These are phyloP conservation scores for Penicillium janthinellum DNA, from an alignment of 2,329 filamentous ascomycete species.

Conservation along the genomic window DNA sequence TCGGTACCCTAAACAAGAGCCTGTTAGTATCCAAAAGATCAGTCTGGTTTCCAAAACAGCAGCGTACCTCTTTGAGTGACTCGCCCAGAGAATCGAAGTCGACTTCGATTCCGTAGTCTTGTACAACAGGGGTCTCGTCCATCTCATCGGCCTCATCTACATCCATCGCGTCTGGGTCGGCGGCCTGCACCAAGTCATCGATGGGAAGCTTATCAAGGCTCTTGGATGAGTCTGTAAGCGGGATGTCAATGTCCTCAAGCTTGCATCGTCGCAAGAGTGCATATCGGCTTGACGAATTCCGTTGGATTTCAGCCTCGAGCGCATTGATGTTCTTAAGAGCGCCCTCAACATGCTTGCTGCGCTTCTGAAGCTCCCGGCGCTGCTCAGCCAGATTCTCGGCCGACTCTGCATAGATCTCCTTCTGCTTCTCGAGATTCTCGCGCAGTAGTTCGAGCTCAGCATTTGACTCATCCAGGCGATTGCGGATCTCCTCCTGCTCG, in stretches of 20 bases:
- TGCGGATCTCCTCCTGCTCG: conserved; percentile 74
- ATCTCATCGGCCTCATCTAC: conserved; percentile 67
- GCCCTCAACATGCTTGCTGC: conserved; percentile 78
- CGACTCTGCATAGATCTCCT: conserved; percentile 67
- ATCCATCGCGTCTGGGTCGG: conserved; percentile 89
- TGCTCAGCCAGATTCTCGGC: conserved; percentile 76
- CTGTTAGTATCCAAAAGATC: conserved; percentile 13
- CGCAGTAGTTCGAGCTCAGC: conserved; percentile 76
- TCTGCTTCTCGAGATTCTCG: conserved; percentile 70
- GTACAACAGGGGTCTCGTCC: conserved; percentile 64
- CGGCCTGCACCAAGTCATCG: conserved; percentile 72
- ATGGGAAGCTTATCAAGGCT: conserved; percentile 80
- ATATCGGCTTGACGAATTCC: conserved; percentile 81
- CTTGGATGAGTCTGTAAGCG: conserved; percentile 70
- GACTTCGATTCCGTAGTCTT: conserved; percentile 89
- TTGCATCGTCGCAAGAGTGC: conserved; percentile 84
- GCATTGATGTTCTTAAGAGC: conserved; percentile 72
- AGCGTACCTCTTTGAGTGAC: conserved; percentile 72
- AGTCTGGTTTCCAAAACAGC: background rate
- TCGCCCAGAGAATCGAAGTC: conserved; percentile 82
- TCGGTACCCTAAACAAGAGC: conserved; percentile 60
- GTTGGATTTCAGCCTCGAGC: conserved; percentile 84
- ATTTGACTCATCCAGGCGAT: conserved; percentile 69
- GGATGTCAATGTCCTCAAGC: conserved; percentile 87
- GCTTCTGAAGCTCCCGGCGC: conserved; percentile 77